Percentiles rank a stretch among this genome's conserved stretches.
phyloP scores from a whole-genome alignment of 2,329 filamentous ascomycete genomes.

The Cercospora beticola region DNA sequence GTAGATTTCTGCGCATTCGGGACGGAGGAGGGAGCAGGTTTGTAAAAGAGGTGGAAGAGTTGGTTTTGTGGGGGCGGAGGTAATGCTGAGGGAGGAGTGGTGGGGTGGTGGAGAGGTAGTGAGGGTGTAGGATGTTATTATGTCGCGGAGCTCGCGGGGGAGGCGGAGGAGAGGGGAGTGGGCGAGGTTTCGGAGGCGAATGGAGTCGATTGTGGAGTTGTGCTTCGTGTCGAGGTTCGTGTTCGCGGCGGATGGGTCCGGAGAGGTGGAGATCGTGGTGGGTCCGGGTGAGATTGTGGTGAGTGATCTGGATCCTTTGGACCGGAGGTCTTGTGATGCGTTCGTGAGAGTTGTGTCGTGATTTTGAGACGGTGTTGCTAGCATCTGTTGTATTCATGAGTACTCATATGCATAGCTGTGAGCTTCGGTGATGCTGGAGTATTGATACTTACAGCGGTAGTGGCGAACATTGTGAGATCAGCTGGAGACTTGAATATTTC shows the following conservation, averaged over 20 bases:
- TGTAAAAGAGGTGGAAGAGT: constrained; percentile 11
- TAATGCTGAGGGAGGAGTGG: background rate
- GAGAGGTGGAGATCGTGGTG: background rate
- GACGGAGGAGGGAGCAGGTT: background rate
- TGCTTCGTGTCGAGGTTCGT: background rate
- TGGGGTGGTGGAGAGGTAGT: background rate
- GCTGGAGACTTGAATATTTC: background rate
- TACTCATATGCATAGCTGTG: background rate
- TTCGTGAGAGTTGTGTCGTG: background rate
- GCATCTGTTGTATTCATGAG: background rate
- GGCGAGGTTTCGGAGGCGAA: constrained; percentile 9
- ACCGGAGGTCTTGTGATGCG: background rate
- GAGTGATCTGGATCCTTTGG: background rate
- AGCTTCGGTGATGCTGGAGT: background rate
- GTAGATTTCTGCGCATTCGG: constrained; percentile 16
- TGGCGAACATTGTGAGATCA: background rate
- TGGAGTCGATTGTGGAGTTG: background rate
- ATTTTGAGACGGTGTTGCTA: background rate
- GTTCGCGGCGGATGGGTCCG: background rate
- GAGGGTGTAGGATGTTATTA: constrained; percentile 8
- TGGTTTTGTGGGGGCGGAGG: background rate
- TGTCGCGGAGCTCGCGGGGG: constrained; percentile 17
- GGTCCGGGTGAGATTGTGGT: background rate
- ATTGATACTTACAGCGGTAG: background rate
- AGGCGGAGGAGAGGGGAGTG: constrained; percentile 13